phyloP scores from a whole-genome alignment of 768 basidiomycete species.

The Podaxis sp. region DNA sequence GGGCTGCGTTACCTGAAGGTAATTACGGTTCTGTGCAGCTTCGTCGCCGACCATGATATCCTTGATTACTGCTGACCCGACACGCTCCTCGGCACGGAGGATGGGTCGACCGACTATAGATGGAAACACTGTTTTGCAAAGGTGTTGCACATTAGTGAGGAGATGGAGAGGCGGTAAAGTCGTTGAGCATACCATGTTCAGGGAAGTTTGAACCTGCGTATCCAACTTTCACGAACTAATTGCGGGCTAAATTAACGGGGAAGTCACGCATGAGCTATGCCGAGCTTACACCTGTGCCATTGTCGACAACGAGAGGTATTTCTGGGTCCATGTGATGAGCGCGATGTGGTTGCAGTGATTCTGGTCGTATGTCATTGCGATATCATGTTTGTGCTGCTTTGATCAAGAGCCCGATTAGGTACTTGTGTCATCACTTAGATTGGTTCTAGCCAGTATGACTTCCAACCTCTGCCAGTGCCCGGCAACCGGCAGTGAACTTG shows the following conservation, averaged over 20 bases:
- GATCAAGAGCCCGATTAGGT: neutral
- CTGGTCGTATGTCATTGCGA: conserved; percentile 2
- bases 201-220: conserved; percentile 95
- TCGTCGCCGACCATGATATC: conserved; percentile 99
- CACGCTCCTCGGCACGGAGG: conserved; percentile 93
- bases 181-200: conserved; percentile 63
- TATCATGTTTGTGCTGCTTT: conserved; percentile 5
- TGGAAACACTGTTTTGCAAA: conserved; percentile 68
- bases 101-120: conserved; percentile 97
- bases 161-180: neutral
- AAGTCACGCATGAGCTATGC: neutral
- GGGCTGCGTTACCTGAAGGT: conserved; percentile 94
- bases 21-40: conserved; percentile 90
- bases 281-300: conserved; percentile 76
- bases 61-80: conserved; percentile 81
- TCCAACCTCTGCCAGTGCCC: neutral
- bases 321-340: conserved; percentile 37
- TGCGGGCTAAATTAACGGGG: conserved; percentile 12
- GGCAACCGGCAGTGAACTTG: neutral
- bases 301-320: conserved; percentile 75
- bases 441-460: neutral
- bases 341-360: neutral
- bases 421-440: neutral
- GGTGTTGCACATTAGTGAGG: neutral
- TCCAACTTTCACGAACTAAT: conserved; percentile 86